Percentiles rank a stretch among this genome's conserved stretches.
Conservation (phyloP, 75 land plant species). For the Selaginella moellendorffii region DNA sequence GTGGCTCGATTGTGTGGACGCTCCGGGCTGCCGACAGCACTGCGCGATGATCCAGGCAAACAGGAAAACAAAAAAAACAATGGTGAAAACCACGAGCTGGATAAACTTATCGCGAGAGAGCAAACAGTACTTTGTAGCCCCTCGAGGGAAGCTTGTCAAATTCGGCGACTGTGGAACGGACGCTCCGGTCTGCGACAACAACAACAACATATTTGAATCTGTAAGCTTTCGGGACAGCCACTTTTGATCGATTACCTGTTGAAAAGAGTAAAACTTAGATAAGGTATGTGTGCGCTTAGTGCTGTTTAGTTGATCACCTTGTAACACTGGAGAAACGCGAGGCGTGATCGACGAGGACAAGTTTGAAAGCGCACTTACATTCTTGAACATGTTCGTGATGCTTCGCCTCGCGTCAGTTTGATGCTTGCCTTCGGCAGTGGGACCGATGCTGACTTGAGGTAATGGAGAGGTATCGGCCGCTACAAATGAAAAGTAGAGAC, state of each 20-base stretch:
- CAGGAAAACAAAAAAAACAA: too few relatives aligned
- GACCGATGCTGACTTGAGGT: neutral
- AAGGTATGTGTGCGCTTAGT: neutral
- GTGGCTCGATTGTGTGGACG: too few relatives aligned
- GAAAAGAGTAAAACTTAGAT: neutral
- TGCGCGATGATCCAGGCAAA: too few relatives aligned
- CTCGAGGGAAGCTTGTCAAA: too few relatives aligned
- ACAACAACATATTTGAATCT: neutral
- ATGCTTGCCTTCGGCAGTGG: neutral
- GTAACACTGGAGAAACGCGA: too few relatives aligned
- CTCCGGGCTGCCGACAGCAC: too few relatives aligned
- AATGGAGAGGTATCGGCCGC: neutral
- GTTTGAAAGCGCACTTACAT: neutral
- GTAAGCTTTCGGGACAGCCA: neutral
- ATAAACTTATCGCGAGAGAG: too few relatives aligned
- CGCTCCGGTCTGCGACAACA: neutral
- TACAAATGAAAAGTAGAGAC: neutral
- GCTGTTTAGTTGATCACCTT: neutral
- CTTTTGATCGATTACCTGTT: neutral
- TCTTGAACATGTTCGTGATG: neutral
- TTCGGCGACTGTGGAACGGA: too few relatives aligned
- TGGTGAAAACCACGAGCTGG: too few relatives aligned
- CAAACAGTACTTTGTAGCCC: too few relatives aligned
- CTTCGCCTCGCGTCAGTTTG: neutral
- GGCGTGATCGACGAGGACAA: too few relatives aligned